Percentiles rank a stretch among this genome's conserved stretches.
These are phyloP conservation scores for Trichoderma reesei DNA, from an alignment of 495 filamentous ascomycete genomes.

Conservation along the genomic window DNA sequence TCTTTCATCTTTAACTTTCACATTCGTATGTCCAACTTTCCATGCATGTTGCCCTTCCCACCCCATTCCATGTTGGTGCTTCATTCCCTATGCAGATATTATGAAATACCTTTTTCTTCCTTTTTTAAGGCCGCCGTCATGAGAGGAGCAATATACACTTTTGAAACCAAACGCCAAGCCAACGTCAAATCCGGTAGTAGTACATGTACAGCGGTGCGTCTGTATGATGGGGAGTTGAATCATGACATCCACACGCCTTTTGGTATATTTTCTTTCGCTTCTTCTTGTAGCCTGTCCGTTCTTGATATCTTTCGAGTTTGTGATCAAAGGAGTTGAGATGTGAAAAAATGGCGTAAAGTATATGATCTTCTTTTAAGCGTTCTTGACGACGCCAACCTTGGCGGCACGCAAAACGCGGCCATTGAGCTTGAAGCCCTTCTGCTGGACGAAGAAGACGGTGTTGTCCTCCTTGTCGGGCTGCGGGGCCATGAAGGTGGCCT, in stretches of 20 bases:
- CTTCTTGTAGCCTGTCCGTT: background rate
- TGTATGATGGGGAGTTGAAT: background rate
- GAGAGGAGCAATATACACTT: constrained; percentile 43
- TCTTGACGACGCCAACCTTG: constrained; percentile 86
- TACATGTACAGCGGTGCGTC: background rate
- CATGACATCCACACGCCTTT: background rate
- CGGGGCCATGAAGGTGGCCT: constrained; percentile 88
- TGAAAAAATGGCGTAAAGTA: background rate
- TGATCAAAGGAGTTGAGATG: background rate
- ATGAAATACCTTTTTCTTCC: constrained; percentile 19
- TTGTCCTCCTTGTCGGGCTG: constrained; percentile 78
- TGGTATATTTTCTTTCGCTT: background rate
- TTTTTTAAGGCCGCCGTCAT: constrained; percentile 20
- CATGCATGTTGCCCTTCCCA: background rate
- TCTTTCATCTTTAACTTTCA: background rate
- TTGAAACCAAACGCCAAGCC: constrained; percentile 7
- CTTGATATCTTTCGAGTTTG: constrained; percentile 8
- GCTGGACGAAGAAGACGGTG: constrained; percentile 82
- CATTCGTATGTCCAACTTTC: constrained; percentile 2
- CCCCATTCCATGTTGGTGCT: background rate
- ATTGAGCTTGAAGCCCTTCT: constrained; percentile 89
- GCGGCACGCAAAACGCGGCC: constrained; percentile 82
- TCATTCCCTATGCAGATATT: constrained; percentile 12
- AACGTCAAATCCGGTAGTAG: constrained; percentile 1
- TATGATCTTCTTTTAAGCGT: constrained; percentile 25